These are phyloP conservation scores for Iris macrosiphon DNA, from an alignment of 106 monocot genomes.

Conservation along the genomic window DNA sequence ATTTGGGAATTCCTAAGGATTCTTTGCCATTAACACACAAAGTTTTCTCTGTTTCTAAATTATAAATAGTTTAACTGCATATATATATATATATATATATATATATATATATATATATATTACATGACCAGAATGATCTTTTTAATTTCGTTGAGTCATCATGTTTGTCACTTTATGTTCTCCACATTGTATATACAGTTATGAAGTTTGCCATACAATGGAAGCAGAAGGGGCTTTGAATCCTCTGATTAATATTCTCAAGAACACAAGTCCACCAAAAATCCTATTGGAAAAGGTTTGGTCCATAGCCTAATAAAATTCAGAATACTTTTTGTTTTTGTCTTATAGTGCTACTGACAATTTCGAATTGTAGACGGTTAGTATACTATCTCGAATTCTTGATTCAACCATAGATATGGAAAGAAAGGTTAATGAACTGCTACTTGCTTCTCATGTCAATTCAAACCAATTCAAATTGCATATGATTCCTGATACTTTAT, in stretches of 20 bases:
- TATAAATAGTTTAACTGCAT: too few species aligned
- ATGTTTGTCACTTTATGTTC: background rate
- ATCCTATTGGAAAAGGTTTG: slow-evolving; percentile 60
- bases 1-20: too few species aligned
- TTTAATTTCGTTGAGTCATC: background rate
- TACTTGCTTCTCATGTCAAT: background rate
- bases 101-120: too few species aligned
- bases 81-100: too few species aligned
- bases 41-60: too few species aligned
- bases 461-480: background rate
- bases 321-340: background rate
- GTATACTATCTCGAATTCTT: slow-evolving; percentile 51
- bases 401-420: slow-evolving; percentile 32
- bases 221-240: slow-evolving; percentile 41
- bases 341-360: slow-evolving; percentile 1
- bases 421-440: slow-evolving; percentile 33
- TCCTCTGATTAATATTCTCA: slow-evolving; percentile 43
- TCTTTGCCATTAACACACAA: too few species aligned
- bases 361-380: slow-evolving; percentile 38
- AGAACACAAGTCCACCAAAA: slow-evolving; percentile 27
- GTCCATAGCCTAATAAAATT: background rate
- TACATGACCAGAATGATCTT: background rate
- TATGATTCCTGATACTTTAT: slow-evolving; percentile 12
- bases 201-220: slow-evolving; percentile 42
- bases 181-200: slow-evolving; percentile 24